Conservation (phyloP, 345 rosid genomes). For the Eucalyptus cladocalyx region DNA sequence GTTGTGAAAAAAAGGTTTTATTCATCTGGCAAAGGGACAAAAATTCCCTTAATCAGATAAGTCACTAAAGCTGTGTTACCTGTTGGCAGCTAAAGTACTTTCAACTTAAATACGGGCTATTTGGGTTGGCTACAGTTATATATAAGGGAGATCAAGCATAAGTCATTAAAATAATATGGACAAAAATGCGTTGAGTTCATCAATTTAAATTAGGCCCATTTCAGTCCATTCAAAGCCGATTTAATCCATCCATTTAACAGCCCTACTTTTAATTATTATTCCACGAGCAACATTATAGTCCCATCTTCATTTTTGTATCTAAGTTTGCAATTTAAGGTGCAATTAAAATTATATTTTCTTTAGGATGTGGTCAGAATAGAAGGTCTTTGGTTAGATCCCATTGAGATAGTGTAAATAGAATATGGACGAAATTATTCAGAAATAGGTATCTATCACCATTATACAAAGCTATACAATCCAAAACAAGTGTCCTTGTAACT, state of each 20-base stretch:
- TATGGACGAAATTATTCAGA: neutral
- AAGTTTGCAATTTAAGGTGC: neutral
- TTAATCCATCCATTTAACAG: neutral
- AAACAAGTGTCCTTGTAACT: neutral
- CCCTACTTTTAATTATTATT: neutral
- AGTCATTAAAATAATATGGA: neutral
- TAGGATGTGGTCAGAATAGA: neutral
- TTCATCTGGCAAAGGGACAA: neutral
- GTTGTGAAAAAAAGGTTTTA: neutral
- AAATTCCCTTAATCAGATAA: neutral
- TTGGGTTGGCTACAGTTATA: neutral
- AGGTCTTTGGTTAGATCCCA: neutral
- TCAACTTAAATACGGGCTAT: neutral
- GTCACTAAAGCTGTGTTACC: neutral
- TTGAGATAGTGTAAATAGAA: neutral
- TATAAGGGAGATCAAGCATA: neutral
- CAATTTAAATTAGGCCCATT: neutral
- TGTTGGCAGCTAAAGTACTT: neutral
- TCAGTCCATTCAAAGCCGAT: neutral
- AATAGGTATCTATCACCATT: neutral
- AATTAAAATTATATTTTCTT: neutral
- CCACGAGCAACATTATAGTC: neutral
- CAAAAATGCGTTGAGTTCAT: neutral
- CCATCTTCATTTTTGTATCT: neutral
- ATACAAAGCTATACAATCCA: neutral